Percentiles rank a stretch among this genome's conserved stretches.
These are phyloP conservation scores for Termitomyces sp. DNA, from an alignment of 768 basidiomycete genomes.

Conservation along the genomic window DNA sequence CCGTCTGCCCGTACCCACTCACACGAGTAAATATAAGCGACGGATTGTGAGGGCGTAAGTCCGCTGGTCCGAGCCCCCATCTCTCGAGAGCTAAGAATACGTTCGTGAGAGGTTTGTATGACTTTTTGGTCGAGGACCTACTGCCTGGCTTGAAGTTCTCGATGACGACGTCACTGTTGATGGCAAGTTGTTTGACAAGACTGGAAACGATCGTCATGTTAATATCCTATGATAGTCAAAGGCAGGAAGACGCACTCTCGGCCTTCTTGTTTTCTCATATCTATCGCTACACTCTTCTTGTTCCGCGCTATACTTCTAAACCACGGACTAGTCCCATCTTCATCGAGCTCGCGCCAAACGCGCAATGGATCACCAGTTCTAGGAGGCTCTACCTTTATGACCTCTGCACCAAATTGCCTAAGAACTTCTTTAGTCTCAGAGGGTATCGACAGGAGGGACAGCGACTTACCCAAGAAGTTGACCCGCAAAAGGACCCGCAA, in stretches of 20 bases:
- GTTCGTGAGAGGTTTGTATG: slow-evolving; percentile 3
- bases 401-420: slow-evolving; percentile 70
- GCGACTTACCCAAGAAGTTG: slow-evolving; percentile 60
- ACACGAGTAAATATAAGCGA: slow-evolving; percentile 89
- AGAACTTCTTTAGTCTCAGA: neutral
- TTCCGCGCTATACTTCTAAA: slow-evolving; percentile 69
- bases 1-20: slow-evolving; percentile 73
- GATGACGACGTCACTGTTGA: slow-evolving; percentile 61
- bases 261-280: slow-evolving; percentile 58
- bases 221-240: neutral
- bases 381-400: slow-evolving; percentile 71
- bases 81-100: slow-evolving; percentile 55
- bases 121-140: slow-evolving; percentile 28
- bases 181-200: slow-evolving; percentile 56
- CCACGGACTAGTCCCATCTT: slow-evolving; percentile 72
- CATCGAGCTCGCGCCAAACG: slow-evolving; percentile 68
- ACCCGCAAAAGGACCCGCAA: slow-evolving; percentile 71
- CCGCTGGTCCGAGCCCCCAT: slow-evolving; percentile 59
- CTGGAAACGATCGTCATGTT: slow-evolving; percentile 26
- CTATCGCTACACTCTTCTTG: slow-evolving; percentile 72
- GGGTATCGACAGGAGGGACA: neutral
- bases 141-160: slow-evolving; percentile 79
- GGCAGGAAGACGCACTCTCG: slow-evolving; percentile 25
- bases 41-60: slow-evolving; percentile 71
- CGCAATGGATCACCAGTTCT: slow-evolving; percentile 62